phyloP scores from a whole-genome alignment of 1,284 basidiomycete species.

The Anthracocystis walkeri region DNA sequence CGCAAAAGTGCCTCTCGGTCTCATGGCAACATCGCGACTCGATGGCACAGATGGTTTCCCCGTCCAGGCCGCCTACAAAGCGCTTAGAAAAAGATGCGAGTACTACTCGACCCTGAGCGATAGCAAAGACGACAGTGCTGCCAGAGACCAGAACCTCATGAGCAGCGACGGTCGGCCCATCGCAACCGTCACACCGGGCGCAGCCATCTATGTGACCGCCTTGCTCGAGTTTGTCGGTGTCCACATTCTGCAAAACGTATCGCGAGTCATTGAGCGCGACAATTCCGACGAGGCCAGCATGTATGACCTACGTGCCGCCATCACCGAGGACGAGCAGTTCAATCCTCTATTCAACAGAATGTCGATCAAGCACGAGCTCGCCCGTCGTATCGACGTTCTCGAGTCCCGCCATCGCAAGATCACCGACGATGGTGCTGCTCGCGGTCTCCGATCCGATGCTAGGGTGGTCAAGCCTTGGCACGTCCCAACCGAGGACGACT shows the following conservation, averaged over 20 bases:
- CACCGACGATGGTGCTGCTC: slow-evolving; percentile 17
- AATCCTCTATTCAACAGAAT: slow-evolving; percentile 47
- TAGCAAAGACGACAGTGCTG: slow-evolving; percentile 48
- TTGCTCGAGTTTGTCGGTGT: slow-evolving; percentile 62
- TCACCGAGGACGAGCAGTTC: slow-evolving; percentile 62
- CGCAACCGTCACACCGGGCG: slow-evolving; percentile 63
- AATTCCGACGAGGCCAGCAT: slow-evolving; percentile 64
- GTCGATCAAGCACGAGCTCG: slow-evolving; percentile 44
- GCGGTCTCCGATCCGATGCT: slow-evolving; percentile 31
- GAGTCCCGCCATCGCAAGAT: slow-evolving; percentile 29
- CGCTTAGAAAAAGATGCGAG: slow-evolving; percentile 56
- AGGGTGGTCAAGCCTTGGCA: slow-evolving; percentile 54
- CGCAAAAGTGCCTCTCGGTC: slow-evolving; percentile 58
- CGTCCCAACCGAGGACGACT: slow-evolving; percentile 53
- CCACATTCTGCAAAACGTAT: slow-evolving; percentile 59
- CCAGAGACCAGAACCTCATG: slow-evolving; percentile 64
- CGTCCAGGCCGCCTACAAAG: slow-evolving; percentile 58
- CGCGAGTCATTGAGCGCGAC: slow-evolving; percentile 63
- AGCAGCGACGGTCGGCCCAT: slow-evolving; percentile 63
- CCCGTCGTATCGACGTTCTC: slow-evolving; percentile 32
- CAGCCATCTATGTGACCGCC: slow-evolving; percentile 65
- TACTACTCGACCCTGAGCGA: slow-evolving; percentile 63
- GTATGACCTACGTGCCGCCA: slow-evolving; percentile 56
- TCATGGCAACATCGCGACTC: slow-evolving; percentile 61
- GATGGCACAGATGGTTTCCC: slow-evolving; percentile 63